These are phyloP conservation scores for Umbelopsis vinacea DNA, from an alignment of 192 early-diverging fungal genomes.

Conservation along the genomic window DNA sequence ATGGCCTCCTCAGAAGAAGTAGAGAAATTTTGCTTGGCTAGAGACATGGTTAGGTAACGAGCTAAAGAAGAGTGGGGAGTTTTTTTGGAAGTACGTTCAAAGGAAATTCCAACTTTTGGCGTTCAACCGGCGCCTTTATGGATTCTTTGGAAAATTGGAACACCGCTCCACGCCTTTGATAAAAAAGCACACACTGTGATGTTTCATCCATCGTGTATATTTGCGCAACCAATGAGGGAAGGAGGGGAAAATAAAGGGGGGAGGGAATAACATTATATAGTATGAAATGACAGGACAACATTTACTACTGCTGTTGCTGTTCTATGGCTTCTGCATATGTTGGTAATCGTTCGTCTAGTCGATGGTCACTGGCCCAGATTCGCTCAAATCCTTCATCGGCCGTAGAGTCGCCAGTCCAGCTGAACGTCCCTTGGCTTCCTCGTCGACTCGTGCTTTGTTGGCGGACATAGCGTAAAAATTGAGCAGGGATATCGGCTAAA, in stretches of 20 bases:
- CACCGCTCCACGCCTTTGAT: neutral
- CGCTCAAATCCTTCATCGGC: neutral
- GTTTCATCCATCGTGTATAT: no score
- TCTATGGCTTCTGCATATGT: slow-evolving; percentile 6
- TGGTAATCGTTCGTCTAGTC: slow-evolving; percentile 5
- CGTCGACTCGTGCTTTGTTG: neutral
- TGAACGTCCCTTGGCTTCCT: slow-evolving; percentile 12
- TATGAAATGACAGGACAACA: neutral
- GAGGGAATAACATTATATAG: no score
- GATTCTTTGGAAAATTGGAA: neutral
- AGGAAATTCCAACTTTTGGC: neutral
- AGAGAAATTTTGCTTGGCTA: slow-evolving; percentile 62
- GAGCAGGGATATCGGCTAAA: slow-evolving; percentile 18
- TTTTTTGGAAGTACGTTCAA: neutral
- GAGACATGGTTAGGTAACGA: slow-evolving; percentile 36
- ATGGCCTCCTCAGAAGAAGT: slow-evolving; percentile 55
- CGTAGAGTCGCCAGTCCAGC: slow-evolving; percentile 3
- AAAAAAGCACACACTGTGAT: neutral
- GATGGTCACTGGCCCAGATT: neutral
- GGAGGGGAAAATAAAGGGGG: no score
- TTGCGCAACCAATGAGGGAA: no score
- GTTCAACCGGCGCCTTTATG: slow-evolving; percentile 17
- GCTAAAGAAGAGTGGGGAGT: slow-evolving; percentile 9
- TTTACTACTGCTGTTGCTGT: neutral
- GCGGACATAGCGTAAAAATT: slow-evolving; percentile 20